A percentile compares a stretch with the other conserved stretches of the same genome.
Evolutionary conservation across 2,329 filamentous ascomycete genomes (phyloP).

Genomic region (Byssothecium circinans): DNA sequence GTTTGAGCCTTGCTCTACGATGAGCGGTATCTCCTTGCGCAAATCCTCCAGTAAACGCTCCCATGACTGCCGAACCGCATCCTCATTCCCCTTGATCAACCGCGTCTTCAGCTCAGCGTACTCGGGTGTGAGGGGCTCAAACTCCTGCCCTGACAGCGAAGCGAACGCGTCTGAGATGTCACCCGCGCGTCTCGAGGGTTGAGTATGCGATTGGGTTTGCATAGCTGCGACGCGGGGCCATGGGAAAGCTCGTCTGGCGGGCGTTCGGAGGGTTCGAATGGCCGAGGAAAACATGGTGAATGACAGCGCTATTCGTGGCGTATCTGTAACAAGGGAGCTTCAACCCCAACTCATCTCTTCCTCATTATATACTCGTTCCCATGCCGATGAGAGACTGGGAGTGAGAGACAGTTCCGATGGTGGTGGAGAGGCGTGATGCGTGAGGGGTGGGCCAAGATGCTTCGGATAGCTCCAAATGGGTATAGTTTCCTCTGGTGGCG

Average conservation of each 20-base stretch:
- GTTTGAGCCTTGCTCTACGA: slow-evolving; percentile 46
- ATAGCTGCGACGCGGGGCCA: slow-evolving; percentile 34
- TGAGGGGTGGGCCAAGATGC: slow-evolving; percentile 4
- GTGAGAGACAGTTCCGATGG: not conserved
- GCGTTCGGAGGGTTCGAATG: slow-evolving; percentile 29
- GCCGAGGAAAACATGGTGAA: slow-evolving; percentile 31
- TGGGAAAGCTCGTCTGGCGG: slow-evolving; percentile 18
- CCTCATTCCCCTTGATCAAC: slow-evolving; percentile 53
- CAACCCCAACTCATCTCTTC: not conserved
- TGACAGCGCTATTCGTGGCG: slow-evolving; percentile 1
- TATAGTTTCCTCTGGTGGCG: slow-evolving; percentile 14
- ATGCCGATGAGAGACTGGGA: slow-evolving; percentile 10
- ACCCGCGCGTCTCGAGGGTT: slow-evolving; percentile 49
- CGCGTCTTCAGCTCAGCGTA: slow-evolving; percentile 51
- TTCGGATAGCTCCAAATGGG: slow-evolving; percentile 14
- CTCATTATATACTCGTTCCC: slow-evolving; percentile 14
- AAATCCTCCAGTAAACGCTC: slow-evolving; percentile 48
- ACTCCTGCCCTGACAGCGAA: slow-evolving; percentile 51
- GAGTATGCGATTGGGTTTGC: slow-evolving; percentile 5
- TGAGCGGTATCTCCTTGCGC: slow-evolving; percentile 49
- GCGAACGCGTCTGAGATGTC: slow-evolving; percentile 56
- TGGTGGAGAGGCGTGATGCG: not conserved
- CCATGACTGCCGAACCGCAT: slow-evolving; percentile 50
- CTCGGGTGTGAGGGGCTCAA: slow-evolving; percentile 48
- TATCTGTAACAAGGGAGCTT: not conserved